These are phyloP conservation scores for Talaromyces funiculosus DNA, from an alignment of 2,329 filamentous ascomycete genomes.

Conservation along the genomic window DNA sequence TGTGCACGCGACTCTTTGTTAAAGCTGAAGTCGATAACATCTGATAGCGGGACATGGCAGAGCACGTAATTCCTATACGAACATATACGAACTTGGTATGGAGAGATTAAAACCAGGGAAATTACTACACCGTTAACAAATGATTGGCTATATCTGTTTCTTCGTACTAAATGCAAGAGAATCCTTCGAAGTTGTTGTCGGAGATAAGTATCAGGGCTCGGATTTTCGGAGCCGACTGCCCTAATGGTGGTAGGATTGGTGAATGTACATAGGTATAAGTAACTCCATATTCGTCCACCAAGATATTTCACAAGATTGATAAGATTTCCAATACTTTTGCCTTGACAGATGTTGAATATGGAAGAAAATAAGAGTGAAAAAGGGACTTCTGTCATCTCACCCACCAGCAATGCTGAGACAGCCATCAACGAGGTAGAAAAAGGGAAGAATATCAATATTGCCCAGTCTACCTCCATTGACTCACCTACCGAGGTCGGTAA, in stretches of 20 bases:
- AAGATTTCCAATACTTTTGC: not conserved
- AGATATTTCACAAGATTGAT: not conserved
- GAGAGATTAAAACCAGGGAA: not conserved
- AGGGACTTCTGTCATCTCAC: not conserved
- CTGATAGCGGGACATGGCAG: not conserved
- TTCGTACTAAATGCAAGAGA: not conserved
- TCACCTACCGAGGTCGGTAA: not conserved
- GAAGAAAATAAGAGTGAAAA: not conserved
- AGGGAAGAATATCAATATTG: not conserved
- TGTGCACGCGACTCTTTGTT: not conserved
- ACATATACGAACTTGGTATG: not conserved
- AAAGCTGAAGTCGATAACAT: not conserved
- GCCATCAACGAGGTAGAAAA: not conserved
- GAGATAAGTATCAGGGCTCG: not conserved
- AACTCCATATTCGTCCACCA: not conserved
- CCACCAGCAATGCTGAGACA: not conserved
- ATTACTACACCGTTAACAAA: not conserved
- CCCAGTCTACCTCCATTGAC: not conserved
- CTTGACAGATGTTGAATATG: not conserved
- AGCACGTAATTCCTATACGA: no score
- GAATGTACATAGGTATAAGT: not conserved
- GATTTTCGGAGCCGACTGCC: not conserved
- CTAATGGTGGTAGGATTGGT: not conserved
- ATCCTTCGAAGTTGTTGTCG: not conserved
- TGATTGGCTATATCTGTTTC: not conserved